phyloP scores from a whole-genome alignment of 2,329 filamentous ascomycete species.

The Neopestalotiopsis rosae region DNA sequence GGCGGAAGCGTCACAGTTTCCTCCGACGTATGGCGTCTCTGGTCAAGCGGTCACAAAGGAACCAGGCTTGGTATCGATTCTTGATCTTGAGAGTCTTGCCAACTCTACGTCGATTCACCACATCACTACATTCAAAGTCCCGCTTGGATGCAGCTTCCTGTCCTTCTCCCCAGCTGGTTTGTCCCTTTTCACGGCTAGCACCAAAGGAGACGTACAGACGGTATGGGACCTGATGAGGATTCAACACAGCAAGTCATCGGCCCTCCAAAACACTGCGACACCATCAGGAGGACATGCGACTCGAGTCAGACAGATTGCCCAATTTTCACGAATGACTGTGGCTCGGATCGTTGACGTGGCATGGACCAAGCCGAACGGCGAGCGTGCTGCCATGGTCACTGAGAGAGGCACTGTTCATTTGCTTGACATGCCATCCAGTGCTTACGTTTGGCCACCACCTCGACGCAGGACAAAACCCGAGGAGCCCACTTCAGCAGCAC shows the following conservation, averaged over 20 bases:
- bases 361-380: slow-evolving; percentile 83
- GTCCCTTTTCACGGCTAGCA: slow-evolving; percentile 78
- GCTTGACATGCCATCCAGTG: slow-evolving; percentile 81
- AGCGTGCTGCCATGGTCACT: slow-evolving; percentile 87
- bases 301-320: slow-evolving; percentile 81
- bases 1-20: slow-evolving; percentile 64
- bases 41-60: slow-evolving; percentile 66
- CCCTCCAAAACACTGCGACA: slow-evolving; percentile 56
- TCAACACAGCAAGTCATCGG: slow-evolving; percentile 66
- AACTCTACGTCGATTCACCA: slow-evolving; percentile 62
- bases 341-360: slow-evolving; percentile 88
- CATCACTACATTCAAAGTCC: slow-evolving; percentile 72
- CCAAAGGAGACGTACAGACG: slow-evolving; percentile 81
- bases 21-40: slow-evolving; percentile 73
- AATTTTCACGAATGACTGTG: slow-evolving; percentile 90
- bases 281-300: slow-evolving; percentile 55
- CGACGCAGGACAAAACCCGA: slow-evolving; percentile 53
- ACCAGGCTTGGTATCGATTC: slow-evolving; percentile 74
- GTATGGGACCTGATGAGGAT: slow-evolving; percentile 80
- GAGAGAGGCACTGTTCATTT: slow-evolving; percentile 95
- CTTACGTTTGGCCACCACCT: slow-evolving; percentile 86
- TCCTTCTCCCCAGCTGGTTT: slow-evolving; percentile 79
- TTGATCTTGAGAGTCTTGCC: slow-evolving; percentile 70
- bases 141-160: slow-evolving; percentile 79
- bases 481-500: slow-evolving; percentile 50